Percentiles rank a stretch among this genome's conserved stretches.
Evolutionary conservation across 768 basidiomycete genomes (phyloP).

Genomic region (Porphyrellus cyaneotinctus): DNA sequence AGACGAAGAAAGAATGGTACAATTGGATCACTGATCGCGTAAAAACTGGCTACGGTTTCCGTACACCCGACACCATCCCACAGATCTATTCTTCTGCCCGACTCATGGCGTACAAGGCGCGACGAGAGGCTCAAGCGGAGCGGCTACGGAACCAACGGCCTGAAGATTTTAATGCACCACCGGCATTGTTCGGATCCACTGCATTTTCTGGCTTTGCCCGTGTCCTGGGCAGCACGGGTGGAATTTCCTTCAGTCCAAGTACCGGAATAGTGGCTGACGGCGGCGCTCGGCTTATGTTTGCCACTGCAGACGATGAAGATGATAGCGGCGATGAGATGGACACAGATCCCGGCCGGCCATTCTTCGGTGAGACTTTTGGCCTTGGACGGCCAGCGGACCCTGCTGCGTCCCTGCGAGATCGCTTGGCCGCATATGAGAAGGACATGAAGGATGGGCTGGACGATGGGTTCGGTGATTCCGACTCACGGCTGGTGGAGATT

Average conservation of each 20-base stretch:
- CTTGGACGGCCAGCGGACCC: slow-evolving; percentile 46
- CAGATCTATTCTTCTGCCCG: slow-evolving; percentile 71
- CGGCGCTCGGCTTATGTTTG: slow-evolving; percentile 56
- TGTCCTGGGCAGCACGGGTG: slow-evolving; percentile 52
- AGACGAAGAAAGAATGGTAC: slow-evolving; percentile 91
- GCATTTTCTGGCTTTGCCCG: slow-evolving; percentile 49
- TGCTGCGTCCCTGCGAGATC: slow-evolving; percentile 53
- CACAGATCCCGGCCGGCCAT: slow-evolving; percentile 35
- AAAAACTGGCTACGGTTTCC: slow-evolving; percentile 66
- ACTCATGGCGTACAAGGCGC: slow-evolving; percentile 57
- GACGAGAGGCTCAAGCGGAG: slow-evolving; percentile 54
- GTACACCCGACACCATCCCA: slow-evolving; percentile 71
- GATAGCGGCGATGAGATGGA: slow-evolving; percentile 51
- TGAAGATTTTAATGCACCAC: slow-evolving; percentile 26
- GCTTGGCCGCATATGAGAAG: slow-evolving; percentile 60
- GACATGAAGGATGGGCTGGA: slow-evolving; percentile 38
- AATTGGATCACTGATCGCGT: slow-evolving; percentile 84
- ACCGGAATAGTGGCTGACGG: slow-evolving; percentile 47
- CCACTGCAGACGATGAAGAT: slow-evolving; percentile 54
- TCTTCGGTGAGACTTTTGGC: slow-evolving; percentile 48
- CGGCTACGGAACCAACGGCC: slow-evolving; percentile 35
- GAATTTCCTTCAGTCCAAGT: slow-evolving; percentile 63
- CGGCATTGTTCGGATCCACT: slow-evolving; percentile 33
- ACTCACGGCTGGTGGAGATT: slow-evolving; percentile 27
- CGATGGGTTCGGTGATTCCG: slow-evolving; percentile 25